Evolutionary conservation across 495 filamentous ascomycete species (phyloP).

Genomic region (Neurospora terricola): DNA sequence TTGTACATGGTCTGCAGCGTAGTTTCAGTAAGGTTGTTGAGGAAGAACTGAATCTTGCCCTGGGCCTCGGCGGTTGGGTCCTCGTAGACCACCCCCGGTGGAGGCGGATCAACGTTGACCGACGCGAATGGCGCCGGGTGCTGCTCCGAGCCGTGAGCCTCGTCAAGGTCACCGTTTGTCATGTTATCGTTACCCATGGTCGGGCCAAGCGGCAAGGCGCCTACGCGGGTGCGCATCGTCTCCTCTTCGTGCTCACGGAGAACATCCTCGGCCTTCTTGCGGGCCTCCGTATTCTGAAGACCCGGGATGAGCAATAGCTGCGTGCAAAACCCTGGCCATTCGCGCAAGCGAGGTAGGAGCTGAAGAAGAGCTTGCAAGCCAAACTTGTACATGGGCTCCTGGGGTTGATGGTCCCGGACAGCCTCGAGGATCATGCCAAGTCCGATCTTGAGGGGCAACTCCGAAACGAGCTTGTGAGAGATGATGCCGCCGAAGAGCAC

Average conservation of each 20-base stretch:
- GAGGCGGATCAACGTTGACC: constrained; percentile 60
- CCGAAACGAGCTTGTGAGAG: constrained; percentile 77
- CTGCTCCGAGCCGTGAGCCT: constrained; percentile 42
- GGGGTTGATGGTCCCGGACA: constrained; percentile 67
- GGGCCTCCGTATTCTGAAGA: constrained; percentile 76
- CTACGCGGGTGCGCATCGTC: constrained; percentile 32
- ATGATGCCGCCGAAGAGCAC: constrained; percentile 97
- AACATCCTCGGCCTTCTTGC: constrained; percentile 70
- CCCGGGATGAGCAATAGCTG: constrained; percentile 69
- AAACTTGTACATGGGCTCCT: constrained; percentile 94
- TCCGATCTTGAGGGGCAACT: constrained; percentile 82
- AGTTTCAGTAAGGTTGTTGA: constrained; percentile 89
- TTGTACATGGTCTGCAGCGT: constrained; percentile 74
- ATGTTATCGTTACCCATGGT: constrained; percentile 18
- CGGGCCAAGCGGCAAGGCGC: constrained; percentile 8
- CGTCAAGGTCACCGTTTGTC: constrained; percentile 59
- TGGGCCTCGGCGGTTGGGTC: constrained; percentile 77
- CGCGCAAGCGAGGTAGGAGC: constrained; percentile 66
- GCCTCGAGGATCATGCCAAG: constrained; percentile 94
- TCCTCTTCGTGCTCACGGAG: constrained; percentile 53
- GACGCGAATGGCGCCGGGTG: constrained; percentile 56
- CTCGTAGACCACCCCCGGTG: constrained; percentile 50
- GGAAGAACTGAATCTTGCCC: constrained; percentile 86
- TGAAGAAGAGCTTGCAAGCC: constrained; percentile 93
- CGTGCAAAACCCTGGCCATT: constrained; percentile 87